phyloP scores from a whole-genome alignment of 192 early-diverging fungal genomes.

The Coemansia sp. region DNA sequence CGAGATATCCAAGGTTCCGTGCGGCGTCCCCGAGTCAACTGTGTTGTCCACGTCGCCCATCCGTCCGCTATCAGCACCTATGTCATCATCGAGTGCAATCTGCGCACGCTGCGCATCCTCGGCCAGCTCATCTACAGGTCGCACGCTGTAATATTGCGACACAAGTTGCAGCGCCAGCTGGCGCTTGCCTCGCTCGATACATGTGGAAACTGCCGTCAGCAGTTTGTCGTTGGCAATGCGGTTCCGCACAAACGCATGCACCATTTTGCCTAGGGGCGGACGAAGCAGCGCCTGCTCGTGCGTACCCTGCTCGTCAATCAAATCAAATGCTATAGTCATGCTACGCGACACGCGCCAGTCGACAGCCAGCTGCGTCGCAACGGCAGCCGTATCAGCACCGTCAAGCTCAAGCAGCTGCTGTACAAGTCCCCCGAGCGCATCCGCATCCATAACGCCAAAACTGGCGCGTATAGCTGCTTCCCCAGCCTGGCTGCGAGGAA shows the following conservation, averaged over 20 bases:
- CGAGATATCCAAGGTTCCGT: conserved; percentile 21
- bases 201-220: conserved; percentile 20
- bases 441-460: conserved; percentile 11
- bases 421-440: conserved; percentile 15
- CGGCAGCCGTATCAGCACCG: neutral
- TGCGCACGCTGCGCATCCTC: conserved; percentile 29
- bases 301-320: conserved; percentile 13
- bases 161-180: conserved; percentile 38
- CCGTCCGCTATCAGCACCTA: neutral
- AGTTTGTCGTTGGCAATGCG: conserved; percentile 40
- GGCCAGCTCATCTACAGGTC: conserved; percentile 19
- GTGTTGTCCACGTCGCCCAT: neutral
- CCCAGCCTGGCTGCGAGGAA: conserved; percentile 4
- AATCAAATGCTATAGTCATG: conserved; percentile 33
- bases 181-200: conserved; percentile 30
- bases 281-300: conserved; percentile 39
- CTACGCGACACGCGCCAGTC: conserved; percentile 27
- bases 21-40: neutral
- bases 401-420: conserved; percentile 20
- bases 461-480: conserved; percentile 3
- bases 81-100: neutral
- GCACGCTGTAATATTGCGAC: conserved; percentile 34
- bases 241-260: conserved; percentile 41
- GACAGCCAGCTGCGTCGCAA: conserved; percentile 15
- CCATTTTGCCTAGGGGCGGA: conserved; percentile 20